Base-by-base conservation (phyloP, 805 yeast species). In the Lipomyces yamanashiensis region DNA sequence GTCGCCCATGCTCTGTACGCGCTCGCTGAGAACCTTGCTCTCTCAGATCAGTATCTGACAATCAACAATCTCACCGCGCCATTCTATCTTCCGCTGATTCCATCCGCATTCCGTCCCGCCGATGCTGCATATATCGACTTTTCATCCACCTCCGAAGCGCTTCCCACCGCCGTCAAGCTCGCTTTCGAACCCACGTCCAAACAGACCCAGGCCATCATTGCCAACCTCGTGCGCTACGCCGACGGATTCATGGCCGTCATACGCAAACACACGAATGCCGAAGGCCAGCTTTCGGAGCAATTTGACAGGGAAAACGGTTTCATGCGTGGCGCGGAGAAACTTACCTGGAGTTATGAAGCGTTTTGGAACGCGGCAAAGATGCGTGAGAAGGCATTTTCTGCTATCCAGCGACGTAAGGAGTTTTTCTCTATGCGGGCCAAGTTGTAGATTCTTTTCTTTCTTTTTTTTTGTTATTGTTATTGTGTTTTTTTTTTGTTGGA, bases 301-400 rank as follows among this genome's bases (percentile, higher is more conserved):
- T 90, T 91, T 75, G 90, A 89, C 76, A 85, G 83, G 71, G 82
- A 86, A 71, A 85, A 82, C 48, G 98, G 98, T 0, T 91, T 76
- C 74, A 85, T 91, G 88, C 88, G 87, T 75, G 98, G 98, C 7
- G 98, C 98, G 0, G 76, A 78, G 60, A 84, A 89, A 70, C 82
- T 93, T 70, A 92, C 98, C 4, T 93, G 98, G 98, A 88, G 96
- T 65, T 90, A 90, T 74, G 85, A 91, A 39, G 82, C 96, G 4
- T 84, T 89, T 52, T 86, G 88, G 85, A 82, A 85, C 69, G 85
- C 93, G 6, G 84, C 78, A 21, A 88, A 74, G 41, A 45, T 51
- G 44, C 64, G 69, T 10, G 39, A 54, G 33, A 39, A 40, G 7
- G 48, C 57, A n/a, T 21, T 41, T 15, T 12, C 2, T 4, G 57